A percentile compares a stretch with the other conserved stretches of the same genome.
phyloP scores from a whole-genome alignment of 306 rosid genomes.

The Myrica gale region DNA sequence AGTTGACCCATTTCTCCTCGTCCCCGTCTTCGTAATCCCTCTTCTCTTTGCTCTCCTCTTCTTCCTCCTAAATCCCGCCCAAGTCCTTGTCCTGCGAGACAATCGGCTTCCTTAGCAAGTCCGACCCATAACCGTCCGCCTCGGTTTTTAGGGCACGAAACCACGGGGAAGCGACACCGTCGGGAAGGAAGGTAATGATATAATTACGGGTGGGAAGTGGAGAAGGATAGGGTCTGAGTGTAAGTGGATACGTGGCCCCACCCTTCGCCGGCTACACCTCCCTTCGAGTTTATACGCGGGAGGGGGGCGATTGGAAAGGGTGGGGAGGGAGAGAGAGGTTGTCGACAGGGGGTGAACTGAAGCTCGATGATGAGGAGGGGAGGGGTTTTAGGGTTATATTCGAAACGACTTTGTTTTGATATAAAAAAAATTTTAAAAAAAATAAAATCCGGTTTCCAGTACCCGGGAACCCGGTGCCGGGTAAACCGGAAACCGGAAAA shows the following conservation, averaged over 20 bases:
- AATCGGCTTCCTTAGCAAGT: slow-evolving; percentile 53
- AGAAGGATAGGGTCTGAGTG: slow-evolving; percentile 30
- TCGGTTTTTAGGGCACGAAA: slow-evolving; percentile 50
- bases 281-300: too few species aligned
- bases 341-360: too few species aligned
- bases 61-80: slow-evolving; percentile 42
- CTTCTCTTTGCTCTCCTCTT: slow-evolving; percentile 21
- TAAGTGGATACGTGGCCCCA: slow-evolving; percentile 28
- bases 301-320: too few species aligned
- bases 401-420: too few species aligned
- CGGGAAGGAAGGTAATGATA: slow-evolving; percentile 39
- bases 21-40: slow-evolving; percentile 12
- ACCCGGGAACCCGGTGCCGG: too few species aligned
- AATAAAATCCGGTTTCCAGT: too few species aligned
- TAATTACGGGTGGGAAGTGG: slow-evolving; percentile 32
- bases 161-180: slow-evolving; percentile 28
- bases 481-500: too few species aligned
- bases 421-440: too few species aligned
- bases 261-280: too few species aligned
- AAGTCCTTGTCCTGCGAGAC: slow-evolving; percentile 36
- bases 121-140: slow-evolving; percentile 42
- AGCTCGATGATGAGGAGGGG: too few species aligned
- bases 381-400: too few species aligned
- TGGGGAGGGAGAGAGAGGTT: too few species aligned
- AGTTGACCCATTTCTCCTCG: slow-evolving; percentile 64